Evolutionary conservation across 2,329 filamentous ascomycete species (phyloP), one percentile per base, ranked within the genome.

Genomic region (Botryotinia calthae): DNA sequence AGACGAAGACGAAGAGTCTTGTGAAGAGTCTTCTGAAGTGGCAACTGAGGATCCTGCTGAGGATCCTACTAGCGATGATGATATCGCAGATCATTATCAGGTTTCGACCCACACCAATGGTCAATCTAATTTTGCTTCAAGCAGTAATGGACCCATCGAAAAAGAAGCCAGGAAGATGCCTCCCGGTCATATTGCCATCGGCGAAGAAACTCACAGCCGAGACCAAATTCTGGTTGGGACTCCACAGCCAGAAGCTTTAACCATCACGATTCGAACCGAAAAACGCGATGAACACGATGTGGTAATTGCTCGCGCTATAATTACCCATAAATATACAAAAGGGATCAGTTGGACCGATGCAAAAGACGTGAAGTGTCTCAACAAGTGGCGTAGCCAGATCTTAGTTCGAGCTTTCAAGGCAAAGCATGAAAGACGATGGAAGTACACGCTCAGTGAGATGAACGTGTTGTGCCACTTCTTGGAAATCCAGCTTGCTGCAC

Each of bases 331-430:
- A 70, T 70, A 61, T 5, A 44, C 28, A 25, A 22, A 18, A 9
- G 16, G 31, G 25, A 28, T 70, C 20, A 22, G 62, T 25, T 70
- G 51, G 51, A 7, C 34, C 9, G 10, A 42, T n/a, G 42, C 14
- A 8, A 34, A 4, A 22, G 31, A 12, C 1, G 31, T 70, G 14
- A 61, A n/a, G 12, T 16, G 5, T n/a, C 28, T 70, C 22, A 70
- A 70, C 25, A 70, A 70, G 42, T 70, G 67, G 67, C 51, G 67
- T 12, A 28, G 14, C 7, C 67, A 70, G 28, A 61, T 70, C 6
- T 22, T 70, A 14, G 16, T 31, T 20, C 37, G 67, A 61, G 12
- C 25, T 12, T 34, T 70, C 12, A 56, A 42, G 5, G 7, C 16
- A 34, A 70, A 70, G 37, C 9, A 9, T 7, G 37, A 10, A 4